A percentile compares a stretch with the other conserved stretches of the same genome.
phyloP scores from a whole-genome alignment of 2,329 filamentous ascomycete genomes.

The Orbilia javanica region DNA sequence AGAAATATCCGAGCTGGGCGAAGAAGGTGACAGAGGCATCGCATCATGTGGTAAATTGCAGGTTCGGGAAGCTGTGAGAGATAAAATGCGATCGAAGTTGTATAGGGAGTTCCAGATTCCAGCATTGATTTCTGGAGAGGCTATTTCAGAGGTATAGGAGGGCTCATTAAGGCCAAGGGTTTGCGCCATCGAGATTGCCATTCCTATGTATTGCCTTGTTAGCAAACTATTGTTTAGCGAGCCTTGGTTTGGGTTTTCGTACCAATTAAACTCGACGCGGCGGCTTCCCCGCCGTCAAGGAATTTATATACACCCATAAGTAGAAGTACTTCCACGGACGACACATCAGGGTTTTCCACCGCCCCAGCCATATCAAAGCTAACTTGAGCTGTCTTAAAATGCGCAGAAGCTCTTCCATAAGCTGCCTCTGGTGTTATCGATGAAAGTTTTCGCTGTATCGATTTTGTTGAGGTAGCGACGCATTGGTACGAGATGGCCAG shows the following conservation, averaged over 20 bases:
- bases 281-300: conserved; percentile 35
- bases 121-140: conserved; percentile 14
- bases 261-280: conserved; percentile 41
- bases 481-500: conserved; percentile 43
- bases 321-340: conserved; percentile 34
- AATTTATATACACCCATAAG: conserved; percentile 52
- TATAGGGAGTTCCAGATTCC: conserved; percentile 53
- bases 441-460: conserved; percentile 37
- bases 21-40: conserved; percentile 13
- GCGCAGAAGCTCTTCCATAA: conserved; percentile 23
- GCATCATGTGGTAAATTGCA: conserved; percentile 31
- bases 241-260: neutral
- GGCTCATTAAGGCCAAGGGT: conserved; percentile 44
- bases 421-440: conserved; percentile 35
- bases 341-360: conserved; percentile 46
- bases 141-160: neutral
- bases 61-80: conserved; percentile 29
- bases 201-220: conserved; percentile 3
- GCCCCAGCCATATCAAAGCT: conserved; percentile 44
- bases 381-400: conserved; percentile 48
- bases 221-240: neutral
- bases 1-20: conserved; percentile 27
- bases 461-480: conserved; percentile 36
- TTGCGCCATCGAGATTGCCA: conserved; percentile 55
- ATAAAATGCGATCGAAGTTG: conserved; percentile 45